These are phyloP conservation scores for Mycena latifolia DNA, from an alignment of 768 basidiomycete species.

Conservation along the genomic window DNA sequence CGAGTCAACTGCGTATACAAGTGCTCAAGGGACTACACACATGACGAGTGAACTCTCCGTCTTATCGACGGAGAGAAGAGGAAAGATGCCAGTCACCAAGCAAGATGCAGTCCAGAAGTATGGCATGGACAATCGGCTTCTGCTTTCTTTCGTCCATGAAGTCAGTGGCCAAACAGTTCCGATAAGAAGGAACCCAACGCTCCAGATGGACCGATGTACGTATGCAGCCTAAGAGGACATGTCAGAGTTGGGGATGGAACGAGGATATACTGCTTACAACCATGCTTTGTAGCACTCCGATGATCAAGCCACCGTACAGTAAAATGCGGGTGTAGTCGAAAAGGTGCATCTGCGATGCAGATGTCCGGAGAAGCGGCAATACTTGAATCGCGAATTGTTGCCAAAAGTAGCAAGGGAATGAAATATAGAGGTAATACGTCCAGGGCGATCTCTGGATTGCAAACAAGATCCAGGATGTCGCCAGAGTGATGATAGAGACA, in stretches of 20 bases:
- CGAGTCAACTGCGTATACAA: constrained; percentile 23
- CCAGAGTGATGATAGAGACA: constrained; percentile 41
- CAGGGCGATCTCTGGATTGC: constrained; percentile 73
- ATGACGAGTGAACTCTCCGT: constrained; percentile 69
- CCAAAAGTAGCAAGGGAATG: constrained; percentile 87
- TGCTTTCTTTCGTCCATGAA: constrained; percentile 57
- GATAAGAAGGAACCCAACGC: constrained; percentile 69
- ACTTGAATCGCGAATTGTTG: constrained; percentile 58
- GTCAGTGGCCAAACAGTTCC: constrained; percentile 75
- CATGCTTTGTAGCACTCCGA: constrained; percentile 72
- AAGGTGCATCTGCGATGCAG: constrained; percentile 10
- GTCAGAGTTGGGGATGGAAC: not conserved
- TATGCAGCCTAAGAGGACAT: constrained; percentile 75
- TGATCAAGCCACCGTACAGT: constrained; percentile 47
- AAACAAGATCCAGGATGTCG: constrained; percentile 64
- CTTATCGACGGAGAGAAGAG: constrained; percentile 79
- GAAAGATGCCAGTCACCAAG: constrained; percentile 72
- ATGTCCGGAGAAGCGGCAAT: constrained; percentile 29
- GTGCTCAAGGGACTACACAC: constrained; percentile 54
- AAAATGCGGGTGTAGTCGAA: constrained; percentile 34
- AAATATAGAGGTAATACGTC: constrained; percentile 81
- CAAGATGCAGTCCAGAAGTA: constrained; percentile 64
- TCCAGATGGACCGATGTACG: constrained; percentile 79
- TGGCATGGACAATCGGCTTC: constrained; percentile 43
- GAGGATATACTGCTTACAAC: constrained; percentile 63